Conservation (phyloP, 2,329 filamentous ascomycete species). For the Aspergillus eucalypticola region DNA sequence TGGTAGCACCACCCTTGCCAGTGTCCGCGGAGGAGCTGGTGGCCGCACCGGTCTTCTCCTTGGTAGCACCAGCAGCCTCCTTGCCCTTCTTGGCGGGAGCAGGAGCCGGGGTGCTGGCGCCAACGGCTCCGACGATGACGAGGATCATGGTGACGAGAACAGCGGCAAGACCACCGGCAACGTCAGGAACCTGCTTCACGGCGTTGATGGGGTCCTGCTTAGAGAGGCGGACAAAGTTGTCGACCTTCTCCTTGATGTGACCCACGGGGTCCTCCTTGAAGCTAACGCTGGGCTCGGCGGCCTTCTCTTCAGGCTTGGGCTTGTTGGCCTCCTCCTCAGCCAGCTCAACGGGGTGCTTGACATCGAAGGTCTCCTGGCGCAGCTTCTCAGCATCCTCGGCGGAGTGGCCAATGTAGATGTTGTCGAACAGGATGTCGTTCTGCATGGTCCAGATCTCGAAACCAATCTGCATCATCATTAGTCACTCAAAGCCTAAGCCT, state of each 20-base stretch:
- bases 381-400: conserved; percentile 87
- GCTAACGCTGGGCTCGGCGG: conserved; percentile 69
- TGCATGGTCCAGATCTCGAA: conserved; percentile 99
- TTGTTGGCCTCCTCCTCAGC: conserved; percentile 74
- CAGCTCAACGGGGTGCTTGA: conserved; percentile 84
- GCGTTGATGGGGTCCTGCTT: conserved; percentile 81
- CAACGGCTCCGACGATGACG: conserved; percentile 67
- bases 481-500: not conserved
- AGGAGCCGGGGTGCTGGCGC: conserved; percentile 61
- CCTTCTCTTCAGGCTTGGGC: conserved; percentile 75
- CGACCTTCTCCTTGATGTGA: conserved; percentile 89
- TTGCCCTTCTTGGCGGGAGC: conserved; percentile 74
- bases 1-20: conserved; percentile 69
- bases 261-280: conserved; percentile 88
- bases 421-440: conserved; percentile 97
- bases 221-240: conserved; percentile 84
- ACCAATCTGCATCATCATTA: conserved; percentile 65
- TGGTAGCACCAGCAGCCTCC: conserved; percentile 64
- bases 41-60: conserved; percentile 66
- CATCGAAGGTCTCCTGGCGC: conserved; percentile 82
- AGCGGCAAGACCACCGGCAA: conserved; percentile 76
- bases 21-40: conserved; percentile 66
- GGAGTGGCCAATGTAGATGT: conserved; percentile 99
- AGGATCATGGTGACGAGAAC: conserved; percentile 69
- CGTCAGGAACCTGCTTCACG: conserved; percentile 86